Evolutionary conservation across 108 stramenopile genomes (phyloP).

Genomic region (Craspedostauros australis): DNA sequence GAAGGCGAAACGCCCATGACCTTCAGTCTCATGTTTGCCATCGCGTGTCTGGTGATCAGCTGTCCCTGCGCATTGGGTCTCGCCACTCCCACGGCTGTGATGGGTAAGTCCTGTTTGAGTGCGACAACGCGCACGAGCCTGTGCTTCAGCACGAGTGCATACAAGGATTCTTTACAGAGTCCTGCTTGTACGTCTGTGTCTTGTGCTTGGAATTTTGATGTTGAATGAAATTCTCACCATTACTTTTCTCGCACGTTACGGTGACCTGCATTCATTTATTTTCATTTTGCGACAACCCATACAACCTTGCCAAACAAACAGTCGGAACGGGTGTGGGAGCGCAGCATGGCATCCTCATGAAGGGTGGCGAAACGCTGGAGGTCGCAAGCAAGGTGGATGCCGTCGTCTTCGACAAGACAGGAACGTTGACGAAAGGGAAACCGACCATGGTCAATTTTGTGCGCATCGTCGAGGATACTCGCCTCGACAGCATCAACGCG

Average conservation of each 20-base stretch:
- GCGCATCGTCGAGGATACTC: slow-evolving; percentile 30
- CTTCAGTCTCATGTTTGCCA: slow-evolving; percentile 54
- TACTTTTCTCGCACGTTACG: no score
- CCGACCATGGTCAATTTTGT: slow-evolving; percentile 66
- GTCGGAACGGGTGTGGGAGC: slow-evolving; percentile 97
- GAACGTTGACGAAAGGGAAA: slow-evolving; percentile 89
- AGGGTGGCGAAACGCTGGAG: slow-evolving; percentile 95
- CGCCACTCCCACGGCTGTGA: slow-evolving; percentile 93
- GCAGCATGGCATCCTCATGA: slow-evolving; percentile 90
- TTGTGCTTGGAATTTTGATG: no score
- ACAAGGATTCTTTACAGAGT: no score
- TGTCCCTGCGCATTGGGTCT: slow-evolving; percentile 97
- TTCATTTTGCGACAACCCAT: no score
- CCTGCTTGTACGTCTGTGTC: no score
- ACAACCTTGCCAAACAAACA: no score
- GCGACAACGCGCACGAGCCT: no score
- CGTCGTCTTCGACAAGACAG: slow-evolving; percentile 98
- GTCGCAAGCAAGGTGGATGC: slow-evolving; percentile 72
- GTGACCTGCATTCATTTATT: no score
- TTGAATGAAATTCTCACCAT: no score
- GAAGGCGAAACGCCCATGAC: slow-evolving; percentile 26
- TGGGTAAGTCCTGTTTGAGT: no score
- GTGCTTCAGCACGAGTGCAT: no score
- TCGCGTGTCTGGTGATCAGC: slow-evolving; percentile 90
- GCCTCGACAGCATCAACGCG: slow-evolving; percentile 34